Evolutionary conservation across 1,284 basidiomycete species (phyloP).

Genomic region (Cerioporus squamosus): DNA sequence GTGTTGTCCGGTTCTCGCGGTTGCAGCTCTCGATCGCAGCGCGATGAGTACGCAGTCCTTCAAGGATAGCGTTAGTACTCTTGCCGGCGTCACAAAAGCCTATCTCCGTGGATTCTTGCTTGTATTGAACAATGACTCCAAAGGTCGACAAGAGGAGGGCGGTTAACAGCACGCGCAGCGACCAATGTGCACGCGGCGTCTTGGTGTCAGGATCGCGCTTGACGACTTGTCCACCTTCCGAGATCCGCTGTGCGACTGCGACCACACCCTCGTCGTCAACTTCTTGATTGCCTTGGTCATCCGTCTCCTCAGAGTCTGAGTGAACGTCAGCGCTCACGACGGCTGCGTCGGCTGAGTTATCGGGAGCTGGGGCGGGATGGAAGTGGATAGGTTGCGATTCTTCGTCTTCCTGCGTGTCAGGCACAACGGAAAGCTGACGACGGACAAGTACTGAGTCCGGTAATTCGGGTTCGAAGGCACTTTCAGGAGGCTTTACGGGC

Average conservation of each 20-base stretch:
- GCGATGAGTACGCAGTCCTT: slow-evolving; percentile 47
- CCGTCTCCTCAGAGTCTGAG: slow-evolving; percentile 16
- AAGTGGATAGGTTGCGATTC: slow-evolving; percentile 13
- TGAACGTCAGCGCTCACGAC: background rate
- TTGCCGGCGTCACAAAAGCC: slow-evolving; percentile 83
- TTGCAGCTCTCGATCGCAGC: slow-evolving; percentile 64
- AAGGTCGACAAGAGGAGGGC: slow-evolving; percentile 43
- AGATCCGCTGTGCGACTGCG: slow-evolving; percentile 42
- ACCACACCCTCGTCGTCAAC: slow-evolving; percentile 33
- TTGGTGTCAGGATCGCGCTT: slow-evolving; percentile 10
- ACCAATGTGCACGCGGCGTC: slow-evolving; percentile 9
- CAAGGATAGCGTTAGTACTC: slow-evolving; percentile 65
- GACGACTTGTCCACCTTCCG: slow-evolving; percentile 35
- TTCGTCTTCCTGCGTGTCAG: slow-evolving; percentile 25
- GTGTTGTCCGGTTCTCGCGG: slow-evolving; percentile 51
- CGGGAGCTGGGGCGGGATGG: background rate
- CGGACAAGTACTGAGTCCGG: slow-evolving; percentile 38
- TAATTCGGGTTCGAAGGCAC: slow-evolving; percentile 61
- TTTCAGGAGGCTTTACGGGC: slow-evolving; percentile 32
- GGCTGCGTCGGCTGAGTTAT: slow-evolving; percentile 6
- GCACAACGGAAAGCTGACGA: slow-evolving; percentile 20
- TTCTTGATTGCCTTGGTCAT: slow-evolving; percentile 30
- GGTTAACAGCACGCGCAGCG: slow-evolving; percentile 44
- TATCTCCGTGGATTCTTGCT: slow-evolving; percentile 69
- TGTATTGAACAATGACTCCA: slow-evolving; percentile 56